Conservation (phyloP, 225 moss, liverwort and hornwort genomes). For the Pseudisothecium myosuroides region DNA sequence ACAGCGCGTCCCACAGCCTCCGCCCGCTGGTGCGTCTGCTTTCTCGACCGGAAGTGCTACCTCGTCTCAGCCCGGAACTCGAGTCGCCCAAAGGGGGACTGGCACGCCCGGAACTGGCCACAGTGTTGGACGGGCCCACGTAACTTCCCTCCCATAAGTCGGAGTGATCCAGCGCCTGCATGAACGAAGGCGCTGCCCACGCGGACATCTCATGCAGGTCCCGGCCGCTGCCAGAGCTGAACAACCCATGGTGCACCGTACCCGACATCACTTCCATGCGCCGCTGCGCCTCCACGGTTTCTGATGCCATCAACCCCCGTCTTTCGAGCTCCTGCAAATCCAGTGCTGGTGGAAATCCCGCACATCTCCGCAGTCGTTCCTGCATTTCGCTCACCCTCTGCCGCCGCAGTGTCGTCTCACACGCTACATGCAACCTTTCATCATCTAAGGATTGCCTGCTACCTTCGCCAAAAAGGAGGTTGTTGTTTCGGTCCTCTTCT, state of each 20-base stretch:
- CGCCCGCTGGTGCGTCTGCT: conserved; percentile 77
- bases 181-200: conserved; percentile 41
- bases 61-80: conserved; percentile 27
- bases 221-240: conserved; percentile 33
- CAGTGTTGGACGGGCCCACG: conserved; percentile 36
- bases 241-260: conserved; percentile 29
- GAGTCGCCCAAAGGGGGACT: conserved; percentile 32
- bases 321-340: conserved; percentile 65
- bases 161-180: conserved; percentile 61
- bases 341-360: conserved; percentile 55
- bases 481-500: not conserved
- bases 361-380: conserved; percentile 65
- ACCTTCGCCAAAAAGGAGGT: not conserved
- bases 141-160: conserved; percentile 55
- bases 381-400: conserved; percentile 82
- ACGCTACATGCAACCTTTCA: conserved; percentile 50
- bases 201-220: conserved; percentile 40
- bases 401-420: conserved; percentile 52
- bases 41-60: conserved; percentile 52
- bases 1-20: conserved; percentile 85
- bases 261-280: conserved; percentile 49
- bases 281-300: conserved; percentile 41
- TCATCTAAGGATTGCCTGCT: conserved; percentile 26
- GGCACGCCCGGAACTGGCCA: conserved; percentile 35
- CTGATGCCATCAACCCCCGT: conserved; percentile 49